Evolutionary conservation across 306 rosid species (phyloP), one percentile per base, ranked within the genome.

Genomic region (Lathyrus oleraceus): DNA sequence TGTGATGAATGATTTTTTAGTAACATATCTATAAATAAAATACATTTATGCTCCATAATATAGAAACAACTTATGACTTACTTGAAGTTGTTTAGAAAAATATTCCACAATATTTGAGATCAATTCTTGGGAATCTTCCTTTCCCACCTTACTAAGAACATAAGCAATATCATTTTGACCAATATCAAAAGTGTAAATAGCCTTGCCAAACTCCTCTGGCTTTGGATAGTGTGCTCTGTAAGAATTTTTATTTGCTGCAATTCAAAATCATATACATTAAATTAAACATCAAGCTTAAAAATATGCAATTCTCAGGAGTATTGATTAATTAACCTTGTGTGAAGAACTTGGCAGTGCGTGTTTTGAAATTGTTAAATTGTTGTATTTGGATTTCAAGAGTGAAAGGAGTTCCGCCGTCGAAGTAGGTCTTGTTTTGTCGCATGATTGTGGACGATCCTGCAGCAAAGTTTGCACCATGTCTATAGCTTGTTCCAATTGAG

Each of bases 381-480:
- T 43, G 79, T 9, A 69, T 62, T 76, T 92, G 98, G 42, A 92
- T 73, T 49, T 92, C 92, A 16, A 89, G 85, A 27, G 71, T 27
- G 79, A 92, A 89, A 1, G 98, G 96, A 40, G 85, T 77, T 5
- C 85, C 85, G 0, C 94, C 91, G 14, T 74, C 71, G 39, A 82
- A 92, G 74, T 49, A 66, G 0, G 95, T 83, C 54, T 32, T 91
- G 40, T 92, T 86, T 40, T 77, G 84, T 9, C 78, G 53, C 80
- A 85, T 67, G 17, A 89, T 79, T 8, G 91, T 92, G 30, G 95
- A 65, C 68, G 96, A 87, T 23, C 95, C 92, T 10, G 89, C 85
- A 0, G 92, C 98, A n/a, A 92, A 92, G 70, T 92, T 92, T 1
- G 96, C 98, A 15, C 96, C 96, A 0, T 86, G 83, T n/a, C 84